A percentile compares a stretch with the other conserved stretches of the same genome.
These are phyloP conservation scores for Aspergillus sp. DNA, from an alignment of 2,329 filamentous ascomycete genomes.

Conservation along the genomic window DNA sequence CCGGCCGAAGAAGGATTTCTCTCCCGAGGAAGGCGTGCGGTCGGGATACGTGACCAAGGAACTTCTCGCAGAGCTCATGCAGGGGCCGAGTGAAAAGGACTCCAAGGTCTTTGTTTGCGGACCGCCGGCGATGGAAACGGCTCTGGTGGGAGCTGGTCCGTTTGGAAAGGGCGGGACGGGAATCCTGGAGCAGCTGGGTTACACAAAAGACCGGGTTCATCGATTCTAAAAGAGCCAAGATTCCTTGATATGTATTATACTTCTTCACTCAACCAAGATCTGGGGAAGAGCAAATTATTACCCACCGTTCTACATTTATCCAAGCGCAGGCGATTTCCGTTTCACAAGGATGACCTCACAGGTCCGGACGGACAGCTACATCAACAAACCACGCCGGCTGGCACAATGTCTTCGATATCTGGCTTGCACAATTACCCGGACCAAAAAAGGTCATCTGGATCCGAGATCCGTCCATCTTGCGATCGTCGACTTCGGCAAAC, in stretches of 20 bases:
- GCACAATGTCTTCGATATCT: background rate
- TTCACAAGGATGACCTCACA: background rate
- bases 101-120: constrained; percentile 71
- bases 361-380: background rate
- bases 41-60: constrained; percentile 64
- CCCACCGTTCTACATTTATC: background rate
- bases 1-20: constrained; percentile 42
- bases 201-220: constrained; percentile 12
- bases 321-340: background rate
- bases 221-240: background rate
- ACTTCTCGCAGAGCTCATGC: constrained; percentile 58
- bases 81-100: constrained; percentile 43
- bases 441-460: background rate
- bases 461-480: background rate
- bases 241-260: background rate
- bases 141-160: constrained; percentile 29
- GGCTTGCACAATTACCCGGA: background rate
- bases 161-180: constrained; percentile 46
- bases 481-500: background rate
- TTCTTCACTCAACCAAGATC: background rate
- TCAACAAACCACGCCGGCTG: background rate
- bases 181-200: constrained; percentile 35
- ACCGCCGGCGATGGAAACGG: constrained; percentile 67
- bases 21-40: constrained; percentile 33
- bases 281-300: background rate